A percentile compares a stretch with the other conserved stretches of the same genome.
Evolutionary conservation across 176 grass and related monocot species (phyloP).

Genomic region (Hsuehochloa calcarea): DNA sequence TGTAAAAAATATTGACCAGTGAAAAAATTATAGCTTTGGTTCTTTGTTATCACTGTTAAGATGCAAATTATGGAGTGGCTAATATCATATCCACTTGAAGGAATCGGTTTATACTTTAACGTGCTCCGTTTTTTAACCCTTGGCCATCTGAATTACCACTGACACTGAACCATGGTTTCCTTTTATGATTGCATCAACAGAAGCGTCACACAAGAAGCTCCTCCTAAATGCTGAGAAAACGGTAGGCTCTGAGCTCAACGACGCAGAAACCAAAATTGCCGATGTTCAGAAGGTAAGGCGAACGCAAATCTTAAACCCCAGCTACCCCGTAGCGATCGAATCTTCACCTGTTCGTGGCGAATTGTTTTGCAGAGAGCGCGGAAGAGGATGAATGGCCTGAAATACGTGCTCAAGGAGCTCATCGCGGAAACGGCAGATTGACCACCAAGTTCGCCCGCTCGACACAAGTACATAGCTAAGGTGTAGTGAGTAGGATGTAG

Average conservation of each 20-base stretch:
- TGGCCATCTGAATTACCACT: slow-evolving; percentile 7
- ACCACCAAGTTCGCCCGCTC: slow-evolving; percentile 27
- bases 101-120: not conserved
- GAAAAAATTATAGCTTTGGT: not conserved
- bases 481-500: not conserved
- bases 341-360: not conserved
- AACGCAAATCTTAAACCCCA: not conserved
- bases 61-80: not conserved
- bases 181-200: slow-evolving; percentile 36
- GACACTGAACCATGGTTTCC: slow-evolving; percentile 20
- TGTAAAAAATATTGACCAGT: not conserved
- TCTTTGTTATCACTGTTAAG: not conserved
- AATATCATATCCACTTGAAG: not conserved
- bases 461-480: slow-evolving; percentile 6
- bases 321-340: not conserved
- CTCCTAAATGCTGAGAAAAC: slow-evolving; percentile 61
- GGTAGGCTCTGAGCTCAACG: slow-evolving; percentile 55
- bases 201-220: slow-evolving; percentile 73
- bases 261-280: slow-evolving; percentile 69
- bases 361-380: slow-evolving; percentile 48
- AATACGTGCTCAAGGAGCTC: slow-evolving; percentile 59
- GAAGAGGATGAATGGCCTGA: slow-evolving; percentile 70
- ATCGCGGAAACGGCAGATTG: slow-evolving; percentile 53
- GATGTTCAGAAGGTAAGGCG: slow-evolving; percentile 62
- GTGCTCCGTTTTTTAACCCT: not conserved